Evolutionary conservation across 768 basidiomycete species (phyloP), one percentile per base, ranked within the genome.

Genomic region (Rhodotorula paludigena): DNA sequence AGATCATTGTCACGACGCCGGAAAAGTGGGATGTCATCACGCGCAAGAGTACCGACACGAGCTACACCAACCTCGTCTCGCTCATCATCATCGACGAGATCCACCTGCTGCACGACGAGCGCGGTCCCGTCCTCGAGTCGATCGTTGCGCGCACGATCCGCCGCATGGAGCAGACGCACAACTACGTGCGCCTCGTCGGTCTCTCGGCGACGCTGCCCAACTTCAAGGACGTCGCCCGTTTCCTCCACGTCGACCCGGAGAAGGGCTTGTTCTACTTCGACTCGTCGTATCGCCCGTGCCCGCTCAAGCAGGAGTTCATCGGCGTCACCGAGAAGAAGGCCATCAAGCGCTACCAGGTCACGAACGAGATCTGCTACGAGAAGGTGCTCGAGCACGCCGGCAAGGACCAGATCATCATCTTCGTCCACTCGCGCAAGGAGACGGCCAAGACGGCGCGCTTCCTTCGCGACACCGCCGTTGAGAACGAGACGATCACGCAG

Each of bases 1-100:
- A 98, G 77, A 90, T 99, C 76, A 97, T 98, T 78, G 92, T 98
- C 69, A 96, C 93, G 0, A 98, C 96, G 0, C 96, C 94, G 0
- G 96, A 99, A 80, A 98, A 99, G 78, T 99, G 92, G 91, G 94
- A 99, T 74, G 96, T 99, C 76, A 94, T 99, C 77, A 98, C 94
- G 10, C 88, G 96, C 74, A 99, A 99, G 81, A 89, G 87, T 73
- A 94, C 93, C 1, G 96, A 98, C 74, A 92, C 90, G 28, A 89
- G 88, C 70, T 98, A 98, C 78, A 97, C 92, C 54, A 97, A 96
- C 77, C 86, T 98, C 58, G 94, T 97, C 23, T 86, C 92, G 11
- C 85, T 99, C 68, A 85, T 98, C 80, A 98, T 98, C 77, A 90
- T 99, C 71, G 94, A 99, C 77, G 96, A 99, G 76, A 99, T 99